A percentile compares a stretch with the other conserved stretches of the same genome.
Conservation (phyloP, 148 eudicot genomes). For the Camellia granthamiana region DNA sequence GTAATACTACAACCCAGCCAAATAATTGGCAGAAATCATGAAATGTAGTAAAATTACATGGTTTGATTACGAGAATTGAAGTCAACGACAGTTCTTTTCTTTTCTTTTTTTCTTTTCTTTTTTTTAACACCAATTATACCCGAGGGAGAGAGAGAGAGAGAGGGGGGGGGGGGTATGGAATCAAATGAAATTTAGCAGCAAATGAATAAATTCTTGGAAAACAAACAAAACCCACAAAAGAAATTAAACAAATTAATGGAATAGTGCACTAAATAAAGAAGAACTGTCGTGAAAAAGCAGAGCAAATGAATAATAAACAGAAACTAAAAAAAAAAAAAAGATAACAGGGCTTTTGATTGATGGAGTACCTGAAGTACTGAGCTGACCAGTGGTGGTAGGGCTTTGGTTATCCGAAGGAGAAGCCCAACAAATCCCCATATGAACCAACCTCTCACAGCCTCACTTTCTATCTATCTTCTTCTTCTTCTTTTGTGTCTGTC, state of each 20-base stretch:
- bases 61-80: neutral
- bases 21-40: neutral
- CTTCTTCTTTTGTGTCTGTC: constrained; percentile 13
- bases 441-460: neutral
- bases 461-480: neutral
- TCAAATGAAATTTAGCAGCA: neutral
- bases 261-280: neutral
- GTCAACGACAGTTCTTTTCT: neutral
- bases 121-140: neutral
- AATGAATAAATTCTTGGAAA: neutral
- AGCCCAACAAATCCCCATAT: constrained; percentile 60
- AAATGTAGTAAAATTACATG: neutral
- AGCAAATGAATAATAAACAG: neutral
- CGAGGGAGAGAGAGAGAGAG: no score
- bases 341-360: neutral
- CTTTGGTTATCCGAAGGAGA: constrained; percentile 25
- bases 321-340: neutral
- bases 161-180: no score
- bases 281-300: no score
- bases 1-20: neutral
- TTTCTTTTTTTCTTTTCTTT: no score
- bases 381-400: constrained; percentile 36
- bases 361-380: constrained; percentile 39
- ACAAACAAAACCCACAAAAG: neutral
- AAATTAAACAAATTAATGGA: neutral